Evolutionary conservation across 1,284 basidiomycete species (phyloP).

Genomic region (Ceratobasidium sp.): DNA sequence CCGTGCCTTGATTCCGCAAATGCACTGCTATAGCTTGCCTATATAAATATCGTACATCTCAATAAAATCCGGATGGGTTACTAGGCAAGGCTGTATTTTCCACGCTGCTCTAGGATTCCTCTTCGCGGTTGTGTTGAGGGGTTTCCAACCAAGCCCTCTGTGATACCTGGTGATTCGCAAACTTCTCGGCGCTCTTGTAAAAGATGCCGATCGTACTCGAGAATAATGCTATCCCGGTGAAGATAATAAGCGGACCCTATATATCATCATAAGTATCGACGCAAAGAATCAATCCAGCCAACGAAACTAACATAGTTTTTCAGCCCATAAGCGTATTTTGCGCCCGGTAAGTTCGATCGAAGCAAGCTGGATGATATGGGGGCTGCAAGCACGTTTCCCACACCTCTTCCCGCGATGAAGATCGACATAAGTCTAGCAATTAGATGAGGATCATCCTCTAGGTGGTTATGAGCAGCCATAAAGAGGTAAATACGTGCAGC

Average conservation of each 20-base stretch:
- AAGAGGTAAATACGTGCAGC: too few relatives aligned
- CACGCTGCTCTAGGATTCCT: too few relatives aligned
- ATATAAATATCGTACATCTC: too few relatives aligned
- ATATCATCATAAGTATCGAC: not conserved
- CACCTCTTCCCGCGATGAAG: constrained; percentile 41
- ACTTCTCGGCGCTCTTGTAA: constrained; percentile 27
- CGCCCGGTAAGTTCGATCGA: not conserved
- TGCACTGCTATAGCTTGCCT: too few relatives aligned
- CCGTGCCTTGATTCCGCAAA: too few relatives aligned
- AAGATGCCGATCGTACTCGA: constrained; percentile 12
- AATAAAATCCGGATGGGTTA: too few relatives aligned
- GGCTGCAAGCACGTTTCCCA: constrained; percentile 35
- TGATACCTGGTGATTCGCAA: not conserved
- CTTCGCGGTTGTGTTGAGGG: too few relatives aligned
- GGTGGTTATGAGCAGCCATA: not conserved
- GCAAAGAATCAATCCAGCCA: not conserved
- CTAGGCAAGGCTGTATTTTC: too few relatives aligned
- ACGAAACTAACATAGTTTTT: constrained; percentile 35
- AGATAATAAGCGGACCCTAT: constrained; percentile 41
- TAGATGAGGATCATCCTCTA: constrained; percentile 46
- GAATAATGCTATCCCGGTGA: constrained; percentile 28
- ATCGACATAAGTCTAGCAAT: constrained; percentile 46
- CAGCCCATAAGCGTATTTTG: constrained; percentile 19
- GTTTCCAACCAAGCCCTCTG: too few relatives aligned
- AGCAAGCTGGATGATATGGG: constrained; percentile 26